Evolutionary conservation across 176 grass and related monocot genomes (phyloP), one percentile per base, ranked within the genome.

Genomic region (Oropetium thomaeum): DNA sequence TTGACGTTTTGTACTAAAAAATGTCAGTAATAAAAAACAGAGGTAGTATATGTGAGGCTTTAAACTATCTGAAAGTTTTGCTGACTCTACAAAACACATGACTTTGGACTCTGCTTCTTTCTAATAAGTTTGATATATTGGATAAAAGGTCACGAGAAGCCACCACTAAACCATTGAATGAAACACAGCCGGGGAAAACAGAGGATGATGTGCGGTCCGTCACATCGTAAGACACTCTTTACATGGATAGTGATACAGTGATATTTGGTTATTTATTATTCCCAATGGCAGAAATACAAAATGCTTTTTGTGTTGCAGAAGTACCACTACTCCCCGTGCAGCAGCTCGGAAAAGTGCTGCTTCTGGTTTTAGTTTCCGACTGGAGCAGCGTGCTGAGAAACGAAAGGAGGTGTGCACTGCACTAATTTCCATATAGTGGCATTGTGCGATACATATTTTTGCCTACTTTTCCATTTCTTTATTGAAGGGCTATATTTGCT

Each of bases 371-470:
- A 98, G 78, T 75, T 94, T 94, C 82, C 87, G 86, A 53, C 55
- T 90, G 75, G 89, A 98, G 62, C 78, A 98, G 29, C 95, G 95
- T 70, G 95, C 95, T 84, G 91, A 98, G 84, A 98, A 98, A 73
- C 80, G 91, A 19, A 98, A 94, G 76, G 95, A 98, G 95, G 95
- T 98, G 10, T 87, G n/a, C 9, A 10, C 55, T 87, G n/a, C 9
- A 10, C 55, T 31, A 20, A 62, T 75, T 67, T 52, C 25, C 8
- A 5, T 34, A 41, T 34, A 41, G 6, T 44, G 64, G 34, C n/a
- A 59, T 75, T 74, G 23, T n/a, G 29, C 22, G 11, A 32, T 73
- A 14, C 45, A 29, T 37, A 23, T 35, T 34, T 58, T 54, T 64
- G 6, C 30, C 1, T 14, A 12, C 4, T 71, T 68, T 79, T 63